Evolutionary conservation across 208 protist species (phyloP).

Genomic region (Tritrichomonas foetus): DNA sequence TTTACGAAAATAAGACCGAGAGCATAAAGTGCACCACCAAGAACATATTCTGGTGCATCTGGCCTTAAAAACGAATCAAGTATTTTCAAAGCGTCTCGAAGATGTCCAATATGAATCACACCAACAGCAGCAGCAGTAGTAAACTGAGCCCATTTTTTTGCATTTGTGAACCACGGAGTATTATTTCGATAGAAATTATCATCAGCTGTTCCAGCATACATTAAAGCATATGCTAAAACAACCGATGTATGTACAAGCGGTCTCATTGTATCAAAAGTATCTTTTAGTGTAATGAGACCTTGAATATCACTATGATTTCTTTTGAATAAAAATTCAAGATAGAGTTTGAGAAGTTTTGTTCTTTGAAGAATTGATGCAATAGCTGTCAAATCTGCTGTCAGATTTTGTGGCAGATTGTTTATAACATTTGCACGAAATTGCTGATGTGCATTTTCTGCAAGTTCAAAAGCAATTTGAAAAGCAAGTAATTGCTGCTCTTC

Average conservation of each 20-base stretch:
- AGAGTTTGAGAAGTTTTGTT: not conserved
- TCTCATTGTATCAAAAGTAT: not conserved
- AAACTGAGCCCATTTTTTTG: not conserved
- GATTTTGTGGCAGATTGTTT: not conserved
- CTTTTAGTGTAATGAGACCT: not conserved
- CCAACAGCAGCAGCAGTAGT: not conserved
- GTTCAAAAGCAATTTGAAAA: constrained; percentile 34
- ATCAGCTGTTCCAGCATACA: not conserved
- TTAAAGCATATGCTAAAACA: not conserved
- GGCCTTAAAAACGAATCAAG: not conserved
- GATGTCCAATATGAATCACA: not conserved
- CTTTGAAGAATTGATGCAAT: not conserved
- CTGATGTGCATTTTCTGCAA: constrained; percentile 36
- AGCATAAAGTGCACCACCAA: not conserved
- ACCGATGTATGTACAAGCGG: not conserved
- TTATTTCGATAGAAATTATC: constrained; percentile 1
- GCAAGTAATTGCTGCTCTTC: not conserved
- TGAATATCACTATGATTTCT: constrained; percentile 7
- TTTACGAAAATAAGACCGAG: not conserved
- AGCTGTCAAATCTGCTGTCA: not conserved
- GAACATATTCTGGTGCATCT: not conserved
- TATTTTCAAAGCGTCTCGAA: not conserved
- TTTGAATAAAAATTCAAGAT: not conserved
- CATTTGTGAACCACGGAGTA: not conserved
- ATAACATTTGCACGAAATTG: constrained; percentile 2